Conservation (phyloP, 768 basidiomycete species). For the Mycena rebaudengoi region DNA sequence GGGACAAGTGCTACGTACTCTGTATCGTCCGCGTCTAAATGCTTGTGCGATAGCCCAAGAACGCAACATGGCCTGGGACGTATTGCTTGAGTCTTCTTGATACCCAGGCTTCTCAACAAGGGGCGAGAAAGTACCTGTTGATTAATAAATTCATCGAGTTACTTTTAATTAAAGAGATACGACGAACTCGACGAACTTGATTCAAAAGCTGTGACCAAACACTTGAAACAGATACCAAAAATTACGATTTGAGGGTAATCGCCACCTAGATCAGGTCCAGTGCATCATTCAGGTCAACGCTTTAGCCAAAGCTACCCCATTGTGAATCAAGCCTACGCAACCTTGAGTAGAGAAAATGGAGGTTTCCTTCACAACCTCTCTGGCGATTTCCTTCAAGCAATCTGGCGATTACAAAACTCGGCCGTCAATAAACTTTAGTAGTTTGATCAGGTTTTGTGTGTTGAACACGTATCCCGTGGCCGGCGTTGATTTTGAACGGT, state of each 20-base stretch:
- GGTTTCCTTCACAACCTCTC: constrained; percentile 60
- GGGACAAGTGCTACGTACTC: constrained; percentile 32
- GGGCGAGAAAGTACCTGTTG: constrained; percentile 58
- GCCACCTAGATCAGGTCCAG: constrained; percentile 65
- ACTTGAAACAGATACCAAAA: constrained; percentile 56
- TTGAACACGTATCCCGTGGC: constrained; percentile 53
- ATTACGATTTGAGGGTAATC: constrained; percentile 53
- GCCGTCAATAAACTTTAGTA: constrained; percentile 44
- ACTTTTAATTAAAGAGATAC: not conserved
- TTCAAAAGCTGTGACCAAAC: constrained; percentile 49
- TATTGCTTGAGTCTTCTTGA: constrained; percentile 55
- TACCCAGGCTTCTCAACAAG: constrained; percentile 68
- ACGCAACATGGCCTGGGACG: constrained; percentile 65
- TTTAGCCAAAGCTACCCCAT: constrained; percentile 69
- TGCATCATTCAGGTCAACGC: constrained; percentile 63
- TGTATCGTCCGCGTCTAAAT: constrained; percentile 53
- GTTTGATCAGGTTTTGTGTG: constrained; percentile 57
- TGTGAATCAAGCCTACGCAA: constrained; percentile 74
- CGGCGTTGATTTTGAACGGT: constrained; percentile 78
- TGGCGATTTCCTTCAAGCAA: constrained; percentile 65
- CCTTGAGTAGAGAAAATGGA: constrained; percentile 68
- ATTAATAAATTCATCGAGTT: not conserved
- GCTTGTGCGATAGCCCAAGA: constrained; percentile 61
- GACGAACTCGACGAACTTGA: constrained; percentile 49
- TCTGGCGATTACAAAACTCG: constrained; percentile 74